Conservation (phyloP, 1,139 yeast genomes). For the Pichia sp. region DNA sequence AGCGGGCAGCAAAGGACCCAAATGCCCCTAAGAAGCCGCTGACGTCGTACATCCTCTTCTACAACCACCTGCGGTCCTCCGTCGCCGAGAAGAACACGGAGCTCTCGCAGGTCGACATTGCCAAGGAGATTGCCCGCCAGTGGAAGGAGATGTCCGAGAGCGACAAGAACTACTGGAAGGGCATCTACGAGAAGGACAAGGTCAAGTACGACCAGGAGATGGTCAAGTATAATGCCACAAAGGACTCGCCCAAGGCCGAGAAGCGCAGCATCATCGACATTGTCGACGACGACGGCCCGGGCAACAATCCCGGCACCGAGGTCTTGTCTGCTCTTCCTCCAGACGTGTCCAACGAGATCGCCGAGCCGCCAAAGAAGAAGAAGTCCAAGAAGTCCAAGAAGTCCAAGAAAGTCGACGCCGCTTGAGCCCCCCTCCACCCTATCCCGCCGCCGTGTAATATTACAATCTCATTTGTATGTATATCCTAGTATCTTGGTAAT, state of each 20-base stretch:
- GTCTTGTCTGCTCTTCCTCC: too few relatives aligned
- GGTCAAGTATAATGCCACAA: constrained; percentile 56
- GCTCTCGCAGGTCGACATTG: constrained; percentile 68
- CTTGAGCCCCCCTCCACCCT: not conserved
- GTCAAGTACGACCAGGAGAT: constrained; percentile 59
- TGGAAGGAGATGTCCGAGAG: constrained; percentile 68
- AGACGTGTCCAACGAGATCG: not conserved
- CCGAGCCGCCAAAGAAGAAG: constrained; percentile 28
- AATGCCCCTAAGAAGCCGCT: constrained; percentile 64
- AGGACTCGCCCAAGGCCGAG: constrained; percentile 29
- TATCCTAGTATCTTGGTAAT: not conserved
- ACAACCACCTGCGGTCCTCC: constrained; percentile 58
- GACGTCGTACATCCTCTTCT: constrained; percentile 78
- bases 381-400: constrained; percentile 36
- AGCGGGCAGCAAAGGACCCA: constrained; percentile 52
- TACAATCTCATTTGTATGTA: constrained; percentile 1
- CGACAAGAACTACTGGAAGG: constrained; percentile 74
- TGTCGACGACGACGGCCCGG: not conserved
- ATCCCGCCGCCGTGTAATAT: not conserved
- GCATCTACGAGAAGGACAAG: constrained; percentile 63
- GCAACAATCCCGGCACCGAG: not conserved
- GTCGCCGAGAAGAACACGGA: constrained; percentile 56
- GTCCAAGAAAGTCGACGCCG: constrained; percentile 31
- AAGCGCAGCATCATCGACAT: not conserved
- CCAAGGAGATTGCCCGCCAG: constrained; percentile 69